A percentile compares a stretch with the other conserved stretches of the same genome.
phyloP scores from a whole-genome alignment of 108 stramenopile genomes.

The Halocafeteria seosinensis region DNA sequence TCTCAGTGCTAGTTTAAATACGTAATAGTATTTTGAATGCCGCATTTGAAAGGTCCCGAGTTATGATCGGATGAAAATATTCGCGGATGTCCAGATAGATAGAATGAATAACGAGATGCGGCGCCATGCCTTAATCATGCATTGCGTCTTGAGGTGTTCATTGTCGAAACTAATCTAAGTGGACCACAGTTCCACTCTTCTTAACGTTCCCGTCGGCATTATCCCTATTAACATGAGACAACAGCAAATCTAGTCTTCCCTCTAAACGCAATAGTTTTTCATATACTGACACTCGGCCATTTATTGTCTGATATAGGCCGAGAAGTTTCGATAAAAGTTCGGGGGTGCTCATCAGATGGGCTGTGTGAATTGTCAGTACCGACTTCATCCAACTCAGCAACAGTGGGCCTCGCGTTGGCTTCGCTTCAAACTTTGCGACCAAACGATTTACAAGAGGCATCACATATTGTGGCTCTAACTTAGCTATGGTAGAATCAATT shows the following conservation, averaged over 20 bases:
- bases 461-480: background rate
- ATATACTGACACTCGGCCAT: background rate
- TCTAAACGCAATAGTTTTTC: background rate
- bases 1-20: too few relatives aligned
- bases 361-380: background rate
- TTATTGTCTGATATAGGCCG: background rate
- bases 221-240: too few relatives aligned
- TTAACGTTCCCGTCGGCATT: too few relatives aligned
- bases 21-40: too few relatives aligned
- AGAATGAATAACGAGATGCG: too few relatives aligned
- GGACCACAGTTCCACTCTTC: too few relatives aligned
- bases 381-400: background rate
- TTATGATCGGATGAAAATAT: too few relatives aligned
- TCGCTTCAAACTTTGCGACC: background rate
- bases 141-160: too few relatives aligned
- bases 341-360: background rate
- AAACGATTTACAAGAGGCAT: background rate
- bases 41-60: too few relatives aligned
- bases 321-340: background rate
- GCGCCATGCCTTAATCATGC: too few relatives aligned
- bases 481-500: background rate
- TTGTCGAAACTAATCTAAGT: too few relatives aligned
- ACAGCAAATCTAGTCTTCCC: background rate
- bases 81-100: too few relatives aligned
- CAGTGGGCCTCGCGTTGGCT: background rate